Evolutionary conservation across 768 basidiomycete genomes (phyloP).

Genomic region (Trametes maxima): DNA sequence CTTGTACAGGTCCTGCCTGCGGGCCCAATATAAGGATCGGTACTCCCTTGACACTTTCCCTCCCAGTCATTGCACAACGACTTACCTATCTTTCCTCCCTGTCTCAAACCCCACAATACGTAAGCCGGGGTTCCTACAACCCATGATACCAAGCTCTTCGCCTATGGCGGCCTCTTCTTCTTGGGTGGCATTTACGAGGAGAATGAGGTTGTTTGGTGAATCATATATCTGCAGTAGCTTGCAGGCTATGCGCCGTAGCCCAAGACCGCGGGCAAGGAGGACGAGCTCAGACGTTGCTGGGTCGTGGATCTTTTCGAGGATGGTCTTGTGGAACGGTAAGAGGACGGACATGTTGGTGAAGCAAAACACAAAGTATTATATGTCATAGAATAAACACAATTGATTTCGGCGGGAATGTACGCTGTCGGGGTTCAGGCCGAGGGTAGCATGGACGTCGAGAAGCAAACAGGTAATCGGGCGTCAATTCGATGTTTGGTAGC

Average conservation of each 20-base stretch:
- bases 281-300: conserved; percentile 73
- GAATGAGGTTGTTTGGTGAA: conserved; percentile 76
- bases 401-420: too few species aligned
- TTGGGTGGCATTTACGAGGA: conserved; percentile 80
- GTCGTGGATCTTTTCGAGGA: conserved; percentile 71
- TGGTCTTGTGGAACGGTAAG: conserved; percentile 68
- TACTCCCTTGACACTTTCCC: background rate
- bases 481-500: too few species aligned
- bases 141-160: conserved; percentile 91
- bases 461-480: too few species aligned
- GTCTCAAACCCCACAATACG: conserved; percentile 84
- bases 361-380: too few species aligned
- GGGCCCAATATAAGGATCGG: background rate
- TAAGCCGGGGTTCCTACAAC: conserved; percentile 84
- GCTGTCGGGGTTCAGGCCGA: too few species aligned
- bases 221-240: conserved; percentile 93
- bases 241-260: conserved; percentile 80
- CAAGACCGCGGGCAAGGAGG: conserved; percentile 88
- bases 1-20: conserved; percentile 79
- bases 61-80: background rate
- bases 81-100: conserved; percentile 74
- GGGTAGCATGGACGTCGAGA: too few species aligned
- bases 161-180: conserved; percentile 92
- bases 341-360: conserved; percentile 31
- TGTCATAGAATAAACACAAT: too few species aligned